A percentile compares a stretch with the other conserved stretches of the same genome.
Conservation (phyloP, 23 red algal species). For the Gracilaria gracilis region DNA sequence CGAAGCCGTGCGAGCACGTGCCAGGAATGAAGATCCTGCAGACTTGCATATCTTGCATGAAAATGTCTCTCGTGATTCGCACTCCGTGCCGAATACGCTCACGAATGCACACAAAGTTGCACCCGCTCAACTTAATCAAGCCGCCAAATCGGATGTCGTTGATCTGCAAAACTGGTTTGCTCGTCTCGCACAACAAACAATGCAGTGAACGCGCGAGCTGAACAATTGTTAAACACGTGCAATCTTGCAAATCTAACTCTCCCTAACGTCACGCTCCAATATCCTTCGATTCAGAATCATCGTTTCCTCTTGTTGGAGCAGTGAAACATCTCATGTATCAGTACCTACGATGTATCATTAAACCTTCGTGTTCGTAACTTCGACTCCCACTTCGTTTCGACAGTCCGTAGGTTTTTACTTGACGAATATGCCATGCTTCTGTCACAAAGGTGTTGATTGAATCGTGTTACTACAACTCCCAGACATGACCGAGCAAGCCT, state of each 20-base stretch:
- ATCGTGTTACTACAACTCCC: too few relatives aligned
- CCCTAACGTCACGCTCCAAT: not conserved
- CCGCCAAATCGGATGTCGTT: not conserved
- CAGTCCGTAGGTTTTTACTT: too few relatives aligned
- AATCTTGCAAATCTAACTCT: not conserved
- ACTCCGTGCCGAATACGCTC: constrained; percentile 12
- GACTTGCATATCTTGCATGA: not conserved
- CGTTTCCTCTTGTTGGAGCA: not conserved
- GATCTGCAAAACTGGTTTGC: constrained; percentile 39
- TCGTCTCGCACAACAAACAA: constrained; percentile 31
- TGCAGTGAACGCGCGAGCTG: constrained; percentile 14
- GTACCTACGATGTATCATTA: not conserved
- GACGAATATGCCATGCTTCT: too few relatives aligned
- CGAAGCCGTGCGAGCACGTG: constrained; percentile 36
- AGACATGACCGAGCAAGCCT: not conserved
- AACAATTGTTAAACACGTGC: too few relatives aligned
- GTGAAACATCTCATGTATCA: not conserved
- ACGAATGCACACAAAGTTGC: constrained; percentile 36
- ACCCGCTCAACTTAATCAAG: constrained; percentile 4
- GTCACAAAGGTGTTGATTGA: too few relatives aligned
- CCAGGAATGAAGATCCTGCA: constrained; percentile 8
- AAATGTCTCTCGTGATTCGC: not conserved
- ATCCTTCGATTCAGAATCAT: not conserved
- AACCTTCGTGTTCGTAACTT: not conserved
- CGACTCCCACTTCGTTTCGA: not conserved